Percentiles rank a stretch among this genome's conserved stretches.
Evolutionary conservation across 169 alveolate species (phyloP).

Genomic region (Cryptosporidium ubiquitum): DNA sequence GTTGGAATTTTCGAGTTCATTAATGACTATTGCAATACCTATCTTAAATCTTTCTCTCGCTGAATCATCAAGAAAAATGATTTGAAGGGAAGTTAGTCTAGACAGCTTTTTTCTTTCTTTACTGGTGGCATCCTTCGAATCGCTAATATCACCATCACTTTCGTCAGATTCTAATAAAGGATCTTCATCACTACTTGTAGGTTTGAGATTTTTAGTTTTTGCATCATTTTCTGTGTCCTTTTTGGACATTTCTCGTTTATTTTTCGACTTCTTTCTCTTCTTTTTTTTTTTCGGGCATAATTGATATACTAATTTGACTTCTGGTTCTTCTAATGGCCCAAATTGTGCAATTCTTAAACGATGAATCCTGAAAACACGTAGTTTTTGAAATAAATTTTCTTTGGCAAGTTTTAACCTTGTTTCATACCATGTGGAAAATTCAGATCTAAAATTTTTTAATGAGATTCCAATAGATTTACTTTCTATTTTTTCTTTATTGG

Average conservation of each 20-base stretch:
- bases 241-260: background rate
- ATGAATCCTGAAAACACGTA: slow-evolving; percentile 53
- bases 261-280: slow-evolving; percentile 3
- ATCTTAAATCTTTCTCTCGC: slow-evolving; percentile 69
- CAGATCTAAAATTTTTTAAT: slow-evolving; percentile 56
- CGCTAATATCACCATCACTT: slow-evolving; percentile 28
- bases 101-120: slow-evolving; percentile 48
- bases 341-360: slow-evolving; percentile 64
- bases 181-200: slow-evolving; percentile 68
- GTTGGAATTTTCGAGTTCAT: slow-evolving; percentile 56
- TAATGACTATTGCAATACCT: slow-evolving; percentile 57
- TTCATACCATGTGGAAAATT: slow-evolving; percentile 47
- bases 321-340: slow-evolving; percentile 67
- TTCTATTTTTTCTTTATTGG: background rate
- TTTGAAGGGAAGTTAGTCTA: slow-evolving; percentile 39
- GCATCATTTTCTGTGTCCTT: background rate
- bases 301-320: slow-evolving; percentile 55
- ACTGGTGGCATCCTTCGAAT: slow-evolving; percentile 1
- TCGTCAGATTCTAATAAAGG: slow-evolving; percentile 23
- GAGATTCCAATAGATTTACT: slow-evolving; percentile 7
- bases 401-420: slow-evolving; percentile 31
- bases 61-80: slow-evolving; percentile 61
- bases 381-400: slow-evolving; percentile 22
- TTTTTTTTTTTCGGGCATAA: slow-evolving; percentile 1
- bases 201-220: background rate